Evolutionary conservation across 352 stramenopile species (phyloP).

Genomic region (Globisporangium radiosum): DNA sequence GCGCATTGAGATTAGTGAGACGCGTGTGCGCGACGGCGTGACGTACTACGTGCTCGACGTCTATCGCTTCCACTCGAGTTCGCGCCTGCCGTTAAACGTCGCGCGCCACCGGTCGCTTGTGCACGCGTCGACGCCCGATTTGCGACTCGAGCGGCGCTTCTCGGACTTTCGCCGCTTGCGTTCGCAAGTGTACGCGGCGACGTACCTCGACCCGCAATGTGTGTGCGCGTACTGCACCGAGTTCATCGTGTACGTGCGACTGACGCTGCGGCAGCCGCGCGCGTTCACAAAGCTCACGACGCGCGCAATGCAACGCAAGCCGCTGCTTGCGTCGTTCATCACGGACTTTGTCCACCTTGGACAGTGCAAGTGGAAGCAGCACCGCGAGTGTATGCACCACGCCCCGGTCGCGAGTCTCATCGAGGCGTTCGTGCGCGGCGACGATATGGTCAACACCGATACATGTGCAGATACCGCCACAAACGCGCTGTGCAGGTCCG

Average conservation of each 20-base stretch:
- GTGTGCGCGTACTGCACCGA: constrained; percentile 58
- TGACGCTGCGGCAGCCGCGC: constrained; percentile 38
- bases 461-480: neutral
- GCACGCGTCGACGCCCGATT: constrained; percentile 24
- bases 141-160: constrained; percentile 50
- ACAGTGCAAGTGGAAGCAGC: constrained; percentile 29
- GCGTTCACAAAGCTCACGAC: constrained; percentile 29
- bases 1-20: constrained; percentile 11
- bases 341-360: constrained; percentile 41
- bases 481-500: too few species aligned
- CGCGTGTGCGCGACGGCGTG: constrained; percentile 5
- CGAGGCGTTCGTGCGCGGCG: constrained; percentile 26
- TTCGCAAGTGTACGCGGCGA: constrained; percentile 32
- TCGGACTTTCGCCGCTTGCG: constrained; percentile 54
- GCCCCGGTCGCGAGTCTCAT: constrained; percentile 41
- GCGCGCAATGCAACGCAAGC: constrained; percentile 36
- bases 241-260: constrained; percentile 46
- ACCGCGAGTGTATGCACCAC: constrained; percentile 33
- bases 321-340: constrained; percentile 45
- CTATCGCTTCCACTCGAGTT: constrained; percentile 7
- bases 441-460: neutral
- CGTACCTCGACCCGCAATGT: constrained; percentile 37
- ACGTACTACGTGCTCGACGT: constrained; percentile 13
- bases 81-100: neutral
- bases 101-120: neutral